Evolutionary conservation across 805 yeast species (phyloP).

Genomic region (Huiozyma naganishii): DNA sequence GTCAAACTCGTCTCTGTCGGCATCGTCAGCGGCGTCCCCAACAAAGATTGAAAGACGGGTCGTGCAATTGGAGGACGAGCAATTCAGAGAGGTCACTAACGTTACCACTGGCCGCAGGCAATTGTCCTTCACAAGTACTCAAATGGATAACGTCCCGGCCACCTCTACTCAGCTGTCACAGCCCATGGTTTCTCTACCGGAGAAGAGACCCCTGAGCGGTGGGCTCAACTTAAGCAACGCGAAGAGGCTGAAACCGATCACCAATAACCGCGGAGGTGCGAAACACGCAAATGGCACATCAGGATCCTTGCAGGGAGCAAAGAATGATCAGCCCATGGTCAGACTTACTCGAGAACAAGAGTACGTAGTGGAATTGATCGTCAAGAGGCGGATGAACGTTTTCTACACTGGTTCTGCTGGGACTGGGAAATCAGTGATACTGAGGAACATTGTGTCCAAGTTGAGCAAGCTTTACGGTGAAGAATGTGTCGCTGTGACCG

Average conservation of each 20-base stretch:
- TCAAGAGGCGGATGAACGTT: constrained; percentile 40
- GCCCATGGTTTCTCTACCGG: not conserved
- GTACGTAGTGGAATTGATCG: constrained; percentile 40
- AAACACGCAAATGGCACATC: not conserved
- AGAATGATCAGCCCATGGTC: constrained; percentile 1
- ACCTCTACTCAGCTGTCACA: not conserved
- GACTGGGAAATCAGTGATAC: constrained; percentile 90
- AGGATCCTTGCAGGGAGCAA: not conserved
- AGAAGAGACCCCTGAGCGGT: not conserved
- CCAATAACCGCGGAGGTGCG: not conserved
- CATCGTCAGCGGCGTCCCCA: constrained; percentile 2
- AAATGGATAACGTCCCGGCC: not conserved
- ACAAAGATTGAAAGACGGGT: constrained; percentile 4
- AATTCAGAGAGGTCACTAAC: constrained; percentile 6
- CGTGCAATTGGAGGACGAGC: constrained; percentile 3
- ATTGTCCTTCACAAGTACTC: constrained; percentile 11
- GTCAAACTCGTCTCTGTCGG: not conserved
- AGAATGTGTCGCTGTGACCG: constrained; percentile 61
- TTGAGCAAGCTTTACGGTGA: constrained; percentile 36
- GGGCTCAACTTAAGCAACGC: constrained; percentile 11
- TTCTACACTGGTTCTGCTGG: constrained; percentile 95
- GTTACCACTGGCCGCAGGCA: constrained; percentile 8
- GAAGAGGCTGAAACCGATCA: constrained; percentile 12
- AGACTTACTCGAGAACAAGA: constrained; percentile 38
- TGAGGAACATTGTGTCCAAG: constrained; percentile 49